A percentile compares a stretch with the other conserved stretches of the same genome.
Conservation (phyloP, 495 filamentous ascomycete species). For the Penicillium riverlandense region DNA sequence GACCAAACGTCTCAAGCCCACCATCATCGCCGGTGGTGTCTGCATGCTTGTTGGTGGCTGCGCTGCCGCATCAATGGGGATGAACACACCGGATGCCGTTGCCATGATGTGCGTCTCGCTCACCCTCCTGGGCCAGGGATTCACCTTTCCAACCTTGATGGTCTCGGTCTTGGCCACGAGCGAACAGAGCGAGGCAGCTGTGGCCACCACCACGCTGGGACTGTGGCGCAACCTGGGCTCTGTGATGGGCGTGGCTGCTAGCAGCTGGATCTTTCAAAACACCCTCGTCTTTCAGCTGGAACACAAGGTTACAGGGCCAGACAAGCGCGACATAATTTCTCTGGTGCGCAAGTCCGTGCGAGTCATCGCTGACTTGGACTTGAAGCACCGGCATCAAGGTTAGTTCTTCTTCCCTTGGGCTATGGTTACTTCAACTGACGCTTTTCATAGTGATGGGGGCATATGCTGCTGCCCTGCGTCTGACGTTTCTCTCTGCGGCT, state of each 20-base stretch:
- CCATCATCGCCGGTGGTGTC: conserved; percentile 49
- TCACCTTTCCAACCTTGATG: conserved; percentile 56
- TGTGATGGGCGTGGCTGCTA: conserved; percentile 64
- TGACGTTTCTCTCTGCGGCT: conserved; percentile 46
- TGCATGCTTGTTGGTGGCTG: conserved; percentile 49
- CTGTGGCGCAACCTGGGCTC: conserved; percentile 61
- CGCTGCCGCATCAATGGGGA: conserved; percentile 42
- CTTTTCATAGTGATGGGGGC: conserved; percentile 41
- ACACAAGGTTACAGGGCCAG: conserved; percentile 44
- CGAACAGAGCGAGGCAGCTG: conserved; percentile 63
- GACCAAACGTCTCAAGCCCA: conserved; percentile 55
- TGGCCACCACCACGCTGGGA: conserved; percentile 63
- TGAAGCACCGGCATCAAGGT: conserved; percentile 47
- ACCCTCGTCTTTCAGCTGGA: conserved; percentile 53
- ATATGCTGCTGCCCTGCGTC: conserved; percentile 50
- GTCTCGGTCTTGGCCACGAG: conserved; percentile 62
- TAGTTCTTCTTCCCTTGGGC: conserved; percentile 2
- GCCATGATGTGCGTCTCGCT: conserved; percentile 60
- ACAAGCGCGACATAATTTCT: conserved; percentile 44
- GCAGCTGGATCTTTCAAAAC: conserved; percentile 72
- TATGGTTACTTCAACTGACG: background rate
- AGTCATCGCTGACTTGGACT: conserved; percentile 40
- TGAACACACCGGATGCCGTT: conserved; percentile 47
- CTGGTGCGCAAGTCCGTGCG: conserved; percentile 49
- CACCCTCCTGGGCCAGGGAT: conserved; percentile 55